phyloP scores from a whole-genome alignment of 2,329 filamentous ascomycete species.

The Fusarium sp. region DNA sequence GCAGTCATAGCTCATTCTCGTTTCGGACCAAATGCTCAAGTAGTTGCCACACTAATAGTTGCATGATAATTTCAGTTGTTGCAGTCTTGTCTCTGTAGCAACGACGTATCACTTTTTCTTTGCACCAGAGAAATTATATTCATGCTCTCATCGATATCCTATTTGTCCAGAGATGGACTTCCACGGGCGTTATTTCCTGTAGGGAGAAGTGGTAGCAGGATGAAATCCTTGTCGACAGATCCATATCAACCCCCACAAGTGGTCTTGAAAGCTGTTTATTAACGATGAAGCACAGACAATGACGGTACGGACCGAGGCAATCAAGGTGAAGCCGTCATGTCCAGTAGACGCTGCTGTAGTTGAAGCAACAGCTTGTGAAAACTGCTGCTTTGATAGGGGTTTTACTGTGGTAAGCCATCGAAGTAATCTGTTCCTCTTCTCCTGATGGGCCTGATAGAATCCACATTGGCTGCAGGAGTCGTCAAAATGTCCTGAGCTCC shows the following conservation, averaged over 20 bases:
- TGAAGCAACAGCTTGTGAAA: too few relatives aligned
- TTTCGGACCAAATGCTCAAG: too few relatives aligned
- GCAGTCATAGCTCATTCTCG: not conserved
- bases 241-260: constrained; percentile 1
- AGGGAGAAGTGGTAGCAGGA: constrained; percentile 4
- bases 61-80: not conserved
- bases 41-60: too few relatives aligned
- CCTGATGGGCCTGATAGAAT: not conserved
- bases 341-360: not conserved
- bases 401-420: not conserved
- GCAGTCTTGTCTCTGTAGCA: not conserved
- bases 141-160: not conserved
- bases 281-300: not conserved
- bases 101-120: constrained; percentile 10
- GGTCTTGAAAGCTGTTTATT: not conserved
- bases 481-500: not conserved
- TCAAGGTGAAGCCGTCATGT: not conserved
- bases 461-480: not conserved
- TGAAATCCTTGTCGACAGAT: constrained; percentile 8
- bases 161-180: not conserved
- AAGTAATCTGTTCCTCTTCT: not conserved
- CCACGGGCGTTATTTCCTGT: too few relatives aligned
- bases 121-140: not conserved
- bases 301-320: constrained; percentile 13
- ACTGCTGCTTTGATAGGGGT: not conserved